Percentiles rank a stretch among this genome's conserved stretches.
phyloP scores from a whole-genome alignment of 2,329 filamentous ascomycete species.

The Nannizzia gypsea region DNA sequence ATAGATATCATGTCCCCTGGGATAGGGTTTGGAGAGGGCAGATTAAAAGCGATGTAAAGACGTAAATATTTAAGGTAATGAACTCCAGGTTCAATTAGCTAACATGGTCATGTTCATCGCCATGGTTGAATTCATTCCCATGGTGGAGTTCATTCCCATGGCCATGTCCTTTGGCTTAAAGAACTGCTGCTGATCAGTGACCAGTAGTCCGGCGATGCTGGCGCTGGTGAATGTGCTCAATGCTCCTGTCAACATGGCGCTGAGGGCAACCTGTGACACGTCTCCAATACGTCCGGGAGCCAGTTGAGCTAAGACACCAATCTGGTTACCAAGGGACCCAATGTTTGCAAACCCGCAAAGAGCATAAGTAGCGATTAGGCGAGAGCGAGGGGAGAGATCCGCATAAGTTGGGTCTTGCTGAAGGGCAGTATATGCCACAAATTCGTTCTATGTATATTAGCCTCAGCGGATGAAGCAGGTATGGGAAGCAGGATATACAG shows the following conservation, averaged over 20 bases:
- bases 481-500: constrained; percentile 11
- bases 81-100: too few relatives aligned
- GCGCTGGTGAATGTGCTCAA: constrained; percentile 69
- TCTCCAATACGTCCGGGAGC: constrained; percentile 62
- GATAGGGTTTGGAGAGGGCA: not conserved
- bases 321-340: constrained; percentile 76
- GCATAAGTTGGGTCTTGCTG: constrained; percentile 42
- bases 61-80: too few relatives aligned
- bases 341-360: constrained; percentile 77
- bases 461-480: constrained; percentile 8
- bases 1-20: not conserved
- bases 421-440: constrained; percentile 56
- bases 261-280: constrained; percentile 62
- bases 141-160: not conserved
- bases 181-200: constrained; percentile 39
- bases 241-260: constrained; percentile 65
- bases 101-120: not conserved
- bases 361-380: constrained; percentile 74
- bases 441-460: constrained; percentile 51
- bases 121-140: not conserved
- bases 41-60: not conserved
- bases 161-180: not conserved
- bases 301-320: constrained; percentile 74
- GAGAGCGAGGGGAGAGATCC: constrained; percentile 55
- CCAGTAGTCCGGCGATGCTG: constrained; percentile 63